These are phyloP conservation scores for Cladosporium oxysporum DNA, from an alignment of 2,329 filamentous ascomycete genomes.

Conservation along the genomic window DNA sequence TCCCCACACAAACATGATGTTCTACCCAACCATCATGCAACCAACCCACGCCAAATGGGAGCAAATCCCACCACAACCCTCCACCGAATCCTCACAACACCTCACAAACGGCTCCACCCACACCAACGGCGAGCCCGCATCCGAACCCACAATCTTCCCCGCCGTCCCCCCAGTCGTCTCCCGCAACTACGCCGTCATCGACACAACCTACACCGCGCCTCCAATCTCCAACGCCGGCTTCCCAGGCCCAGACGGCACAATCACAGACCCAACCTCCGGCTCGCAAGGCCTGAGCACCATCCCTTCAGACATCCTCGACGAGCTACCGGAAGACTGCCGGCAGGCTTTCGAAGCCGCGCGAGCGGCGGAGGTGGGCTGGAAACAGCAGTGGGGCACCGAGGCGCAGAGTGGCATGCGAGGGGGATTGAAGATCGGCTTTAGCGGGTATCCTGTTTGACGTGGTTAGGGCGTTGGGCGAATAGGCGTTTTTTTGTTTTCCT, in stretches of 20 bases:
- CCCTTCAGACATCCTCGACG: slow-evolving; percentile 63
- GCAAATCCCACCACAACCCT: slow-evolving; percentile 55
- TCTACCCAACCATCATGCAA: slow-evolving; percentile 85
- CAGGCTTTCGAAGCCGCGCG: slow-evolving; percentile 70
- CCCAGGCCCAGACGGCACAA: slow-evolving; percentile 59
- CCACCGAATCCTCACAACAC: slow-evolving; percentile 29
- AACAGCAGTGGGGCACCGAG: slow-evolving; percentile 72
- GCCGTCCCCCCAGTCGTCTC: slow-evolving; percentile 57
- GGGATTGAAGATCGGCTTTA: slow-evolving; percentile 50
- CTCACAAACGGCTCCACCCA: slow-evolving; percentile 23
- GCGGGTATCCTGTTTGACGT: slow-evolving; percentile 51
- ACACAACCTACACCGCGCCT: slow-evolving; percentile 61
- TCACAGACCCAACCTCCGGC: slow-evolving; percentile 47
- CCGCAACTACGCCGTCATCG: slow-evolving; percentile 64
- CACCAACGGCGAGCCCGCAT: slow-evolving; percentile 18
- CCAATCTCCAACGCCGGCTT: slow-evolving; percentile 59
- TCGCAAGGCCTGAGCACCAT: slow-evolving; percentile 63
- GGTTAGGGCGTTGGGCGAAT: slow-evolving; percentile 40
- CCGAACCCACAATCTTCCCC: slow-evolving; percentile 13
- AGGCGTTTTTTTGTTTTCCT: slow-evolving; percentile 26
- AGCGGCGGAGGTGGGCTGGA: slow-evolving; percentile 69
- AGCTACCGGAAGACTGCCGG: slow-evolving; percentile 70
- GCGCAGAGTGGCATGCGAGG: slow-evolving; percentile 53
- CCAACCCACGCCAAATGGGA: slow-evolving; percentile 85
- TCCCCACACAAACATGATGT: slow-evolving; percentile 88